These are phyloP conservation scores for Pseudocercospora crystallina DNA, from an alignment of 2,329 filamentous ascomycete species.

Conservation along the genomic window DNA sequence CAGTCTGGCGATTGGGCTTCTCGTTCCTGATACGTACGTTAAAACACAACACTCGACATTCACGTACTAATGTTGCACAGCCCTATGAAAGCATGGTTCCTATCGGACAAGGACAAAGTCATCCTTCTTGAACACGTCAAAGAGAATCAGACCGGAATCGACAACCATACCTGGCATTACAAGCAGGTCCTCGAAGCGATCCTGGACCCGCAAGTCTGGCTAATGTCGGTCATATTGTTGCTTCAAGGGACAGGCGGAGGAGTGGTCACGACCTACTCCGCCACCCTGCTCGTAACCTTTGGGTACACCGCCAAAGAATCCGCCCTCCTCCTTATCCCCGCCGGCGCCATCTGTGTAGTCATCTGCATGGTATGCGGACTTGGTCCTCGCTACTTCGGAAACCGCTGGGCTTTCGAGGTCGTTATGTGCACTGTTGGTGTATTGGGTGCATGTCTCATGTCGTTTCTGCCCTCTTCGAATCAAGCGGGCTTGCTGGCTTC, in stretches of 20 bases:
- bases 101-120: conserved; percentile 35
- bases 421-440: conserved; percentile 23
- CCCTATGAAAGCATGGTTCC: conserved; percentile 24
- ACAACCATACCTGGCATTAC: conserved; percentile 47
- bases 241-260: conserved; percentile 39
- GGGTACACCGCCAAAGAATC: conserved; percentile 27
- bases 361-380: conserved; percentile 26
- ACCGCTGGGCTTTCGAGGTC: conserved; percentile 25
- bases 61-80: conserved; percentile 9
- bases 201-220: conserved; percentile 58
- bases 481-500: conserved; percentile 43
- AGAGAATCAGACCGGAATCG: conserved; percentile 44
- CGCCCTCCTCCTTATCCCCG: conserved; percentile 51
- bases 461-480: conserved; percentile 36
- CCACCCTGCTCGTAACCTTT: conserved; percentile 29
- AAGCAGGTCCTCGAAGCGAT: conserved; percentile 58
- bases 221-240: conserved; percentile 37
- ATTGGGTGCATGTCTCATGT: conserved; percentile 29
- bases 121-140: conserved; percentile 46
- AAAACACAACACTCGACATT: too few species aligned
- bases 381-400: conserved; percentile 22
- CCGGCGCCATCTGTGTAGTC: conserved; percentile 54
- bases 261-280: conserved; percentile 39
- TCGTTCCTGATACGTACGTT: conserved; percentile 23
- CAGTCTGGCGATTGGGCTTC: conserved; percentile 30